Conservation (phyloP, 106 monocot genomes). For the Phalaenopsis aphrodite region DNA sequence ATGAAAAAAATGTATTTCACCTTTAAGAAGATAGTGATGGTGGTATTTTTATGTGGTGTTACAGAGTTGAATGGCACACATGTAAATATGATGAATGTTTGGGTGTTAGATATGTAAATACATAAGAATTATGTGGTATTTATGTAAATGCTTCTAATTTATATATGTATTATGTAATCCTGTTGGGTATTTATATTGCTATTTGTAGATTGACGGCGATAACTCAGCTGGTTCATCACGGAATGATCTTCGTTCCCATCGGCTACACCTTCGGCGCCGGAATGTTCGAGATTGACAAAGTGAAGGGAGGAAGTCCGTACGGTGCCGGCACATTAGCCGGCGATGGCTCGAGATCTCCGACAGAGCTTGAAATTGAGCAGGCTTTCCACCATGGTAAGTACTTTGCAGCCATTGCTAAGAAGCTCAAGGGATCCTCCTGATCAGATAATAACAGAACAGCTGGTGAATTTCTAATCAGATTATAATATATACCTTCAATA, state of each 20-base stretch:
- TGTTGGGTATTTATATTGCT: background rate
- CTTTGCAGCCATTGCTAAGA: constrained; percentile 56
- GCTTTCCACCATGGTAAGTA: constrained; percentile 73
- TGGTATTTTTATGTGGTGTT: no score
- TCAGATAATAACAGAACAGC: background rate
- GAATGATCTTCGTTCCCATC: constrained; percentile 66
- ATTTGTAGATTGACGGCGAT: constrained; percentile 51
- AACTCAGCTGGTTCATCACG: constrained; percentile 58
- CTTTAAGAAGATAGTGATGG: no score
- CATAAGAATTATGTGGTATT: no score
- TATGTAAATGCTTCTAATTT: no score
- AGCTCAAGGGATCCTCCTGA: constrained; percentile 46
- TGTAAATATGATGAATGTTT: no score
- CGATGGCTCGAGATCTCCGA: constrained; percentile 49
- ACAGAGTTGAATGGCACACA: no score
- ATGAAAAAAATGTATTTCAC: no score
- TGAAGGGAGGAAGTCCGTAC: constrained; percentile 68
- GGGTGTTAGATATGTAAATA: no score
- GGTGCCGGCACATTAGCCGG: constrained; percentile 70
- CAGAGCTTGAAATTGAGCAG: constrained; percentile 52
- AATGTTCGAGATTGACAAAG: constrained; percentile 57
- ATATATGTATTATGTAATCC: background rate
- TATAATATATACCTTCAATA: background rate
- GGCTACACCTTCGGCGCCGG: constrained; percentile 69
- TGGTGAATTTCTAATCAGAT: no score